phyloP scores from a whole-genome alignment of 208 protist species.

The Leishmania tropica region DNA sequence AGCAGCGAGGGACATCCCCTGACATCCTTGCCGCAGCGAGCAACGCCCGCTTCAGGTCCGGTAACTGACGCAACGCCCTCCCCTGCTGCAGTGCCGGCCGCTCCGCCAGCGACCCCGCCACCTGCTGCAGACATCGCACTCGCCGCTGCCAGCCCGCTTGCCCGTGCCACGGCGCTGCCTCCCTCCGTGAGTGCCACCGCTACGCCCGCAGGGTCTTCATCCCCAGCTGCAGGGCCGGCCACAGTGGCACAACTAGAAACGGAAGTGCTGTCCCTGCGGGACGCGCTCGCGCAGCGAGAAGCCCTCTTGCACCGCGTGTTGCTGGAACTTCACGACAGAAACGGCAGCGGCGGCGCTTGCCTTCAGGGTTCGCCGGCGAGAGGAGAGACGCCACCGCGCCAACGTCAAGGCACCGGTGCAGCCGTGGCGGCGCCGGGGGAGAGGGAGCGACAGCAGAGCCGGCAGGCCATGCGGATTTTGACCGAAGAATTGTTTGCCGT shows the following conservation, averaged over 20 bases:
- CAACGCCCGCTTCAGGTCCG: background rate
- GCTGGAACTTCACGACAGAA: conserved; percentile 15
- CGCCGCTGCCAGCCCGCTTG: background rate
- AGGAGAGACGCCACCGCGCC: background rate
- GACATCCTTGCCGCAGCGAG: background rate
- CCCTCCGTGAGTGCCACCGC: conserved; percentile 4
- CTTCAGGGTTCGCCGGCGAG: background rate
- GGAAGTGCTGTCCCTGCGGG: conserved; percentile 20
- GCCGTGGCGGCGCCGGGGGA: conserved; percentile 6
- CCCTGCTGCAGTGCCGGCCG: background rate
- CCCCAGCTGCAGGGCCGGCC: background rate
- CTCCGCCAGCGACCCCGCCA: background rate
- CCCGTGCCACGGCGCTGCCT: background rate
- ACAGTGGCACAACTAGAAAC: background rate
- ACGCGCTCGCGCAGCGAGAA: conserved; percentile 33
- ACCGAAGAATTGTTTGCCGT: conserved; percentile 21
- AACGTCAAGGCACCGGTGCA: background rate
- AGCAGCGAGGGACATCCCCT: conserved; percentile 19
- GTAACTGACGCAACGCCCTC: background rate
- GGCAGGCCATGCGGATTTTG: conserved; percentile 24
- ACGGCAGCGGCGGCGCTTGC: background rate
- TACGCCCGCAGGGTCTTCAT: background rate
- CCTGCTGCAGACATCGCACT: background rate
- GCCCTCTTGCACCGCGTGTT: conserved; percentile 31
- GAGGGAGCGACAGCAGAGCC: conserved; percentile 9